These are phyloP conservation scores for Mycena leptocephala DNA, from an alignment of 768 basidiomycete genomes.

Conservation along the genomic window DNA sequence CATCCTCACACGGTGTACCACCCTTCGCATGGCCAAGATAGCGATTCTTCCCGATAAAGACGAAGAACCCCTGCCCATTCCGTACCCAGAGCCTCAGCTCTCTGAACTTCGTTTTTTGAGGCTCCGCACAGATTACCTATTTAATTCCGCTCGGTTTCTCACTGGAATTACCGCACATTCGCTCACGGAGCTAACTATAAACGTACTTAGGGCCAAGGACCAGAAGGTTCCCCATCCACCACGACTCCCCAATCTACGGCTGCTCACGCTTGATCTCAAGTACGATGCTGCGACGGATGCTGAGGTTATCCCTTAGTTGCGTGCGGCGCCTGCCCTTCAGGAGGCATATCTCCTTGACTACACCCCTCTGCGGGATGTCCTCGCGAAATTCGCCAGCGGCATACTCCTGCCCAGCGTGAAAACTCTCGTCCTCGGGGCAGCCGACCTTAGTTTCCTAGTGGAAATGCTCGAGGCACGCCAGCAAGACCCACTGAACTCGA, in stretches of 20 bases:
- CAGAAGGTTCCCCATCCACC: not conserved
- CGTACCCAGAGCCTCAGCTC: not conserved
- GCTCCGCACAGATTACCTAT: not conserved
- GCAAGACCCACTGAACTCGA: not conserved
- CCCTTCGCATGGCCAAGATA: not conserved
- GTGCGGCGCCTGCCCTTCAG: not conserved
- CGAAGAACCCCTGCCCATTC: not conserved
- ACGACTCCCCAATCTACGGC: not conserved
- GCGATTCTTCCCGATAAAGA: not conserved
- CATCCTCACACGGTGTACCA: not conserved
- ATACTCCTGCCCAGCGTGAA: not conserved
- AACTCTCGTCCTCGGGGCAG: not conserved
- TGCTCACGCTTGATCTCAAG: not conserved
- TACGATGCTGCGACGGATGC: not conserved
- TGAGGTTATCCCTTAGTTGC: not conserved
- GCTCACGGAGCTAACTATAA: not conserved
- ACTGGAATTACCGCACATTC: not conserved
- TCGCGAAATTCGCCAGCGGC: not conserved
- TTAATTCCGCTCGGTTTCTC: not conserved
- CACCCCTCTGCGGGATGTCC: not conserved
- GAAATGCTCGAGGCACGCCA: not conserved
- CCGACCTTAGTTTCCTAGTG: not conserved
- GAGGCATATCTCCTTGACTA: not conserved
- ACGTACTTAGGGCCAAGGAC: not conserved
- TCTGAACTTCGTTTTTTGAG: not conserved